phyloP scores from a whole-genome alignment of 2,329 filamentous ascomycete species.

The Phialocephala sp. region DNA sequence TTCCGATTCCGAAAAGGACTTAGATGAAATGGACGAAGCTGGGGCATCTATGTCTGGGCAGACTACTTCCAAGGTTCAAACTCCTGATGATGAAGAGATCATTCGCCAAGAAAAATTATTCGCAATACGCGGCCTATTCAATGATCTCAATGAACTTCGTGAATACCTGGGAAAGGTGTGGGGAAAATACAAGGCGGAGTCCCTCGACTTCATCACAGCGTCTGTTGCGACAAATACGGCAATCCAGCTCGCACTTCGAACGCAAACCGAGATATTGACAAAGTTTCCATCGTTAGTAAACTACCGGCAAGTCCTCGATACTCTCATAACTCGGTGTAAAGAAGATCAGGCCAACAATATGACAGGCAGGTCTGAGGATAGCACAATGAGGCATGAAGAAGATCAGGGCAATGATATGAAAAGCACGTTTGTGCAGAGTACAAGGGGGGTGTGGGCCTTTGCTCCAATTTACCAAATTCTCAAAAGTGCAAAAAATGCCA shows the following conservation, averaged over 20 bases:
- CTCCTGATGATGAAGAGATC: slow-evolving; percentile 6
- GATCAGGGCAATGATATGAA: too few species aligned
- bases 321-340: too few species aligned
- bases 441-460: too few species aligned
- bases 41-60: neutral
- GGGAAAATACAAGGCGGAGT: slow-evolving; percentile 9
- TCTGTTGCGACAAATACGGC: slow-evolving; percentile 23
- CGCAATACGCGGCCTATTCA: slow-evolving; percentile 23
- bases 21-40: neutral
- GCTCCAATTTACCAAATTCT: too few species aligned
- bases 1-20: too few species aligned
- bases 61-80: too few species aligned
- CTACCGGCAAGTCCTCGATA: slow-evolving; percentile 4
- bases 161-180: slow-evolving; percentile 14
- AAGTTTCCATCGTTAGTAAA: neutral
- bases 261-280: slow-evolving; percentile 12
- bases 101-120: slow-evolving; percentile 20
- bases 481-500: too few species aligned
- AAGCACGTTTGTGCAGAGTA: too few species aligned
- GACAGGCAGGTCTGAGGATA: too few species aligned
- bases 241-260: slow-evolving; percentile 21
- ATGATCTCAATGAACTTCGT: slow-evolving; percentile 20
- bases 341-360: too few species aligned
- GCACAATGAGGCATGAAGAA: too few species aligned
- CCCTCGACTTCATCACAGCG: slow-evolving; percentile 23